Percentiles rank a stretch among this genome's conserved stretches.
phyloP scores from a whole-genome alignment of 2,329 filamentous ascomycete genomes.

The Claviceps pazoutovae region DNA sequence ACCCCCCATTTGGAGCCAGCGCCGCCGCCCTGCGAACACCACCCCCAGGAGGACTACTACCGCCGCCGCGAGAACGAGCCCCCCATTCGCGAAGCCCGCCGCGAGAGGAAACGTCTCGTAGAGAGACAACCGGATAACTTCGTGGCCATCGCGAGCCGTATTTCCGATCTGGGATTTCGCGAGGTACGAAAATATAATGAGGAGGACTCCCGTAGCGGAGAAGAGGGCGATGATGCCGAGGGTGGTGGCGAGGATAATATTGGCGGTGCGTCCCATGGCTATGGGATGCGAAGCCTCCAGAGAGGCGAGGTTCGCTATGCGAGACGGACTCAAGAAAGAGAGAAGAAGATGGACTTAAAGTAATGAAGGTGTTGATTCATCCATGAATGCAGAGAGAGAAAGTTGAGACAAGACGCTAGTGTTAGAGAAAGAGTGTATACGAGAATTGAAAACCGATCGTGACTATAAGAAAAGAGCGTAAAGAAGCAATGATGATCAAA shows the following conservation, averaged over 20 bases:
- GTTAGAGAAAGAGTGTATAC: too few relatives aligned
- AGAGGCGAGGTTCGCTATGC: too few relatives aligned
- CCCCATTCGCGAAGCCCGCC: slow-evolving; percentile 59
- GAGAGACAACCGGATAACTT: slow-evolving; percentile 37
- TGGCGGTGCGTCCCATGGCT: slow-evolving; percentile 28
- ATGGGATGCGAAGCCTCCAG: too few relatives aligned
- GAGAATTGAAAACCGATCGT: too few relatives aligned
- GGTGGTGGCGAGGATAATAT: slow-evolving; percentile 39
- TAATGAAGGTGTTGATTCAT: too few relatives aligned
- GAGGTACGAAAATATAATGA: slow-evolving; percentile 41
- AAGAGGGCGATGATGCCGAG: slow-evolving; percentile 36
- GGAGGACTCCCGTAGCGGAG: slow-evolving; percentile 37
- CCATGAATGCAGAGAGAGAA: too few relatives aligned
- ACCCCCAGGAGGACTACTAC: slow-evolving; percentile 57
- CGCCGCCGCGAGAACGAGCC: slow-evolving; percentile 59
- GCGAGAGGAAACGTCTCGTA: slow-evolving; percentile 40
- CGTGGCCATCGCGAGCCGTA: slow-evolving; percentile 27
- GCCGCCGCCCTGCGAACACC: slow-evolving; percentile 44
- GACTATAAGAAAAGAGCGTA: too few relatives aligned
- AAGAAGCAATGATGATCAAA: too few relatives aligned
- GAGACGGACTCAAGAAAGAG: too few relatives aligned
- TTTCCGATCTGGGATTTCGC: slow-evolving; percentile 32
- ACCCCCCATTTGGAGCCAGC: slow-evolving; percentile 56
- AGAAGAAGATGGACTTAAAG: too few relatives aligned
- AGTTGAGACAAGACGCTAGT: too few relatives aligned